Percentiles rank a stretch among this genome's conserved stretches.
phyloP scores from a whole-genome alignment of 164 flowering plant species.

The Piper betle region DNA sequence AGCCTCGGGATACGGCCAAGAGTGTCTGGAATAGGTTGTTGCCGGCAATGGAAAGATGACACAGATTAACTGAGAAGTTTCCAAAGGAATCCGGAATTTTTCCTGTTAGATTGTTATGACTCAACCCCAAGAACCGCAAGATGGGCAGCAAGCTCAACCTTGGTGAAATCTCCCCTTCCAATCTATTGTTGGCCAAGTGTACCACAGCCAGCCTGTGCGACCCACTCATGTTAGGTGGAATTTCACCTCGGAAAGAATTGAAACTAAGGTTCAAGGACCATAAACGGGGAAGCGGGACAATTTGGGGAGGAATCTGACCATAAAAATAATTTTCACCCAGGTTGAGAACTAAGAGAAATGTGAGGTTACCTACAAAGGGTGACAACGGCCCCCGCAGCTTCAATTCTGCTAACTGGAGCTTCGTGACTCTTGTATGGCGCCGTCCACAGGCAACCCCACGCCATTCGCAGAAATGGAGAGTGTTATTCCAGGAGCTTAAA shows the following conservation, averaged over 20 bases:
- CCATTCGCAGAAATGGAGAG: conserved; percentile 14
- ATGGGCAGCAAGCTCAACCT: too few species aligned
- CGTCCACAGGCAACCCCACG: conserved; percentile 15
- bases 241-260: conserved; percentile 20
- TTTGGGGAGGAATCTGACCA: conserved; percentile 22
- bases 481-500: too few species aligned
- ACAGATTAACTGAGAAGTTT: too few species aligned
- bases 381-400: conserved; percentile 16
- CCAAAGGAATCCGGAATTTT: too few species aligned
- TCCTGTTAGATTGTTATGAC: too few species aligned
- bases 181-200: too few species aligned
- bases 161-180: too few species aligned
- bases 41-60: not conserved
- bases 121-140: too few species aligned
- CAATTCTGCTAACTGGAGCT: conserved; percentile 13
- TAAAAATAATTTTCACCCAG: conserved; percentile 22
- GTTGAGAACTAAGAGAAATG: conserved; percentile 25
- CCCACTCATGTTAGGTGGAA: conserved; percentile 14
- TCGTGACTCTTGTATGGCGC: conserved; percentile 11
- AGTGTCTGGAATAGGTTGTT: conserved; percentile 30
- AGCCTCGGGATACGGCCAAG: conserved; percentile 19
- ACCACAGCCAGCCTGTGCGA: too few species aligned
- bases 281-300: conserved; percentile 21
- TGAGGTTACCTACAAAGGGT: conserved; percentile 33
- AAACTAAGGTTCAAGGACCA: conserved; percentile 18